phyloP scores from a whole-genome alignment of 2,329 filamentous ascomycete genomes.

The Colletotrichum paranaense region DNA sequence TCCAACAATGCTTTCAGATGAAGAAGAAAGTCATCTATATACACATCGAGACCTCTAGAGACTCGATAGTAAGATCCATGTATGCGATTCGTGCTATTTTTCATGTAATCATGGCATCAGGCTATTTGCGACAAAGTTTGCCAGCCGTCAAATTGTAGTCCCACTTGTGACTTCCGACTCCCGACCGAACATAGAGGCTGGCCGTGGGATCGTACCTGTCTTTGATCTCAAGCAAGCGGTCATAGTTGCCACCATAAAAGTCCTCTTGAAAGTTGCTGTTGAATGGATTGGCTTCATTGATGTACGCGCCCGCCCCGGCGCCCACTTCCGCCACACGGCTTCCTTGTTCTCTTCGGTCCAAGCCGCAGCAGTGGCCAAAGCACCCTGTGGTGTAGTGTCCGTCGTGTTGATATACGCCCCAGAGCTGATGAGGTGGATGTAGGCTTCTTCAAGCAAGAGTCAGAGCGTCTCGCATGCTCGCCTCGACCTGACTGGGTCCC shows the following conservation, averaged over 20 bases:
- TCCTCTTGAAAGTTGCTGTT: slow-evolving; percentile 41
- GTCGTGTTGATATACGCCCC: not conserved
- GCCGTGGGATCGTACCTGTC: slow-evolving; percentile 42
- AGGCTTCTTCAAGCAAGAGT: slow-evolving; percentile 23
- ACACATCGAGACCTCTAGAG: no score
- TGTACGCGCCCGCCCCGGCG: slow-evolving; percentile 40
- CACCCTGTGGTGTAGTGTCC: not conserved
- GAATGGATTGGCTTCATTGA: slow-evolving; percentile 54
- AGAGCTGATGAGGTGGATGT: slow-evolving; percentile 28
- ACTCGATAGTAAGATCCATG: no score
- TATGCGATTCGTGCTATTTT: no score
- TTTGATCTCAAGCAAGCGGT: slow-evolving; percentile 42
- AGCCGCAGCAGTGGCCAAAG: slow-evolving; percentile 1
- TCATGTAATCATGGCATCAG: no score
- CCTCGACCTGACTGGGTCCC: not conserved
- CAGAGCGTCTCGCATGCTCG: slow-evolving; percentile 23
- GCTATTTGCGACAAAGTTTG: not conserved
- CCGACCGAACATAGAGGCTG: slow-evolving; percentile 32
- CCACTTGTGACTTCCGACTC: slow-evolving; percentile 36
- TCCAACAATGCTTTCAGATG: no score
- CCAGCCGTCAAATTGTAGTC: slow-evolving; percentile 10
- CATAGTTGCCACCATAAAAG: slow-evolving; percentile 44
- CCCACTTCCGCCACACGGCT: slow-evolving; percentile 28
- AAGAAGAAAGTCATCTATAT: no score
- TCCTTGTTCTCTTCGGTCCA: slow-evolving; percentile 23